These are phyloP conservation scores for Persicaria maculosa DNA, from an alignment of 148 eudicot species.

Conservation along the genomic window DNA sequence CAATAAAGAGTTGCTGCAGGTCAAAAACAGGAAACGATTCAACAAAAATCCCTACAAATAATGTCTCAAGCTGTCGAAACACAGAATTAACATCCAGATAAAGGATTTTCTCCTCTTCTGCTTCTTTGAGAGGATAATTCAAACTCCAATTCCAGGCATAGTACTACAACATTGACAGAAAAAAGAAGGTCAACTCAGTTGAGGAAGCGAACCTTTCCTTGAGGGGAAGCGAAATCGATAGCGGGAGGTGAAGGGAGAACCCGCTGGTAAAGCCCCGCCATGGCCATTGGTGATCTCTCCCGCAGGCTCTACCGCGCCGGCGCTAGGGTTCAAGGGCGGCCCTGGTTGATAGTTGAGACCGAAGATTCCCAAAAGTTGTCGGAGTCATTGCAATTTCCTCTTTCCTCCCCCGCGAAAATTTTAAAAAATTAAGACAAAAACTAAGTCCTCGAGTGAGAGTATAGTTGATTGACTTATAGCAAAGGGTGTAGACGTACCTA, in stretches of 20 bases:
- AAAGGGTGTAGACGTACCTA: too few species aligned
- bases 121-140: background rate
- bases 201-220: constrained; percentile 30
- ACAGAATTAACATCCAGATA: background rate
- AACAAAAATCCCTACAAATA: too few species aligned
- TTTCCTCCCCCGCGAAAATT: too few species aligned
- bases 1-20: constrained; percentile 71
- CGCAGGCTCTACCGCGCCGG: background rate
- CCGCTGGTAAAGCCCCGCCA: constrained; percentile 38
- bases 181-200: constrained; percentile 3
- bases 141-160: background rate
- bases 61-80: too few species aligned
- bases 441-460: too few species aligned
- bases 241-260: constrained; percentile 47
- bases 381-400: too few species aligned
- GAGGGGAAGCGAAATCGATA: constrained; percentile 37
- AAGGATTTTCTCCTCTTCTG: background rate
- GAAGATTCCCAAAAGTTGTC: too few species aligned
- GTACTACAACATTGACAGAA: background rate
- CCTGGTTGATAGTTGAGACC: too few species aligned
- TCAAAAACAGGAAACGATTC: background rate
- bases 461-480: too few species aligned
- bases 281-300: constrained; percentile 13
- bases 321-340: background rate
- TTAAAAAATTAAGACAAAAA: too few species aligned